Percentiles rank a stretch among this genome's conserved stretches.
Evolutionary conservation across 768 basidiomycete species (phyloP).

Genomic region (Rhodotorula taiwanensis): DNA sequence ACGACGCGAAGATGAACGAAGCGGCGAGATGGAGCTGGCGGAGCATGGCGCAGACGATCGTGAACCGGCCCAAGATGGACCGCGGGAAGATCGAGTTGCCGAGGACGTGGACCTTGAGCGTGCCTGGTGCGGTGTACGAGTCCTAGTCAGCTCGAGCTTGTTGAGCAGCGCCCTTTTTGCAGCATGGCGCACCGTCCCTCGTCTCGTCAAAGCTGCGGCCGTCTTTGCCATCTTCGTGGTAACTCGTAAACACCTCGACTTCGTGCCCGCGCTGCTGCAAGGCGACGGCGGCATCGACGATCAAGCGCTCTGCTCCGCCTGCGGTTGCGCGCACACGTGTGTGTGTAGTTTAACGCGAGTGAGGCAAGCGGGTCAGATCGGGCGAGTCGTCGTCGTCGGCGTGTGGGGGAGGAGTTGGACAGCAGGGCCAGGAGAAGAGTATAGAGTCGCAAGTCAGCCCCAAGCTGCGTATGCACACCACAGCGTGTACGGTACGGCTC

Average conservation of each 20-base stretch:
- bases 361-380: background rate
- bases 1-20: slow-evolving; percentile 52
- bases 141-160: too few species aligned
- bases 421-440: background rate
- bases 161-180: background rate
- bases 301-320: slow-evolving; percentile 93
- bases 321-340: slow-evolving; percentile 8
- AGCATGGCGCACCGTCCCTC: slow-evolving; percentile 58
- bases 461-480: too few species aligned
- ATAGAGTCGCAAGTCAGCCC: too few species aligned
- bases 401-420: background rate
- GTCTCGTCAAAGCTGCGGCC: slow-evolving; percentile 82
- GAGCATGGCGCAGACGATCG: slow-evolving; percentile 79
- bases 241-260: slow-evolving; percentile 85
- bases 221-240: slow-evolving; percentile 68
- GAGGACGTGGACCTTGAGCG: slow-evolving; percentile 63
- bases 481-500: too few species aligned
- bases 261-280: slow-evolving; percentile 74
- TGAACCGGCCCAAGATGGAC: slow-evolving; percentile 68
- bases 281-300: slow-evolving; percentile 89
- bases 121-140: slow-evolving; percentile 53
- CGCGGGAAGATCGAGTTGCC: slow-evolving; percentile 71
- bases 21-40: slow-evolving; percentile 75
- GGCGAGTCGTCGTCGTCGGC: slow-evolving; percentile 12
- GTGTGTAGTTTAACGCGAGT: background rate